Evolutionary conservation across 2,329 filamentous ascomycete genomes (phyloP).

Genomic region (Capronia epimyces): DNA sequence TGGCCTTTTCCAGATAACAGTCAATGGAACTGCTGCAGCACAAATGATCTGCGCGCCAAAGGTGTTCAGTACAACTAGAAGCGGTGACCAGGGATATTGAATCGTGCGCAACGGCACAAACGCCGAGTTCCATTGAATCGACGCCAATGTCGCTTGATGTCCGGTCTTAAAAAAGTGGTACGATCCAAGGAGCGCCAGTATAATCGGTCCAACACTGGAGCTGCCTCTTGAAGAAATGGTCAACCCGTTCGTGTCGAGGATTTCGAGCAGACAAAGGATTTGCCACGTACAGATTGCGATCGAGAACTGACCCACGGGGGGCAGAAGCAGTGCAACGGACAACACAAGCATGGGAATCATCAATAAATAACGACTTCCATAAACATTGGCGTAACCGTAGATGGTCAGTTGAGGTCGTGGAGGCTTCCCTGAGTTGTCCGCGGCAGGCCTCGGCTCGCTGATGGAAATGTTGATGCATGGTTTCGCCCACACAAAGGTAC

Average conservation of each 20-base stretch:
- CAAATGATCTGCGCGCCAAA: conserved; percentile 85
- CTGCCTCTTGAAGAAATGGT: conserved; percentile 46
- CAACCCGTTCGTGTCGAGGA: conserved; percentile 57
- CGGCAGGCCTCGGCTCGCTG: conserved; percentile 36
- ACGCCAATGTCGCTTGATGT: conserved; percentile 80
- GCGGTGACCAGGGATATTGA: conserved; percentile 80
- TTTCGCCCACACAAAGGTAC: conserved; percentile 78
- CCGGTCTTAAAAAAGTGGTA: conserved; percentile 98
- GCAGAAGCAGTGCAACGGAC: conserved; percentile 72
- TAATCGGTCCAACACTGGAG: conserved; percentile 64
- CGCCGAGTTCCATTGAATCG: conserved; percentile 92
- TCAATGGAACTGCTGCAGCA: conserved; percentile 69
- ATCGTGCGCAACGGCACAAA: conserved; percentile 72
- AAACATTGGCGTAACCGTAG: conserved; percentile 86
- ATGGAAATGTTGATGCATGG: conserved; percentile 71
- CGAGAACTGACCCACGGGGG: conserved; percentile 87
- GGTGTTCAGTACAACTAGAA: conserved; percentile 77
- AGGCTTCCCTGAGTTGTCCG: conserved; percentile 33
- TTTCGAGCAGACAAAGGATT: conserved; percentile 68
- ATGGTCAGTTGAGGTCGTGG: conserved; percentile 59
- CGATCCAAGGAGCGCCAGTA: conserved; percentile 81
- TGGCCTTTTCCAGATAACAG: conserved; percentile 83
- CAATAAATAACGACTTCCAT: conserved; percentile 83
- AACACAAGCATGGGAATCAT: conserved; percentile 76
- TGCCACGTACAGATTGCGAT: conserved; percentile 81